These are phyloP conservation scores for Wakefieldia striispora DNA, from an alignment of 768 basidiomycete genomes.

Conservation along the genomic window DNA sequence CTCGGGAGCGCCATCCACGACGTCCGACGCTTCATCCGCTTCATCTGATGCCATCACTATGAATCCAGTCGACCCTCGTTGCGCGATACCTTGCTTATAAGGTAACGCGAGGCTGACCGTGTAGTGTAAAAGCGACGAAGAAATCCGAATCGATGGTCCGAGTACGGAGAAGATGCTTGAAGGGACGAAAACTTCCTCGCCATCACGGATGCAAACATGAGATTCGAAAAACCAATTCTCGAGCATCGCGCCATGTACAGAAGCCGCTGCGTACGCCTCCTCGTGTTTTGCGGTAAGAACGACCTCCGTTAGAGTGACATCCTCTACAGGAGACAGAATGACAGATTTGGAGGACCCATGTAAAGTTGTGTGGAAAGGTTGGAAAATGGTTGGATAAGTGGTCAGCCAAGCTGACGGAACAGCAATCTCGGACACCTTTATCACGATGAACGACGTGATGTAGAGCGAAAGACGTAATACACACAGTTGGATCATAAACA, in stretches of 20 bases:
- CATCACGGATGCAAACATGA: constrained; percentile 51
- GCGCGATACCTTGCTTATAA: constrained; percentile 65
- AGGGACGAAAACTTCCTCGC: constrained; percentile 37
- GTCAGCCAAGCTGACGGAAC: constrained; percentile 43
- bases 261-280: constrained; percentile 47
- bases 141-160: constrained; percentile 6
- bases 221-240: constrained; percentile 44
- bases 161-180: constrained; percentile 17
- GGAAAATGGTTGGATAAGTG: constrained; percentile 37
- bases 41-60: constrained; percentile 41
- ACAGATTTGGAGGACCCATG: constrained; percentile 15
- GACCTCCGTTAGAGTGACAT: constrained; percentile 46
- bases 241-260: constrained; percentile 33
- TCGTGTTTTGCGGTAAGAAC: constrained; percentile 50
- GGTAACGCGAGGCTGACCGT: constrained; percentile 64
- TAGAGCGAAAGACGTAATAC: constrained; percentile 6
- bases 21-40: constrained; percentile 1
- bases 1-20: constrained; percentile 9
- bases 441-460: constrained; percentile 20
- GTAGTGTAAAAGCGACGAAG: constrained; percentile 35
- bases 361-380: constrained; percentile 11
- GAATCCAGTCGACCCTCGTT: constrained; percentile 49
- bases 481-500: constrained; percentile 37
- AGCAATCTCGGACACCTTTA: constrained; percentile 32
- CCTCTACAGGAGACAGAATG: constrained; percentile 24